Evolutionary conservation across 78 protist genomes (phyloP).

Genomic region (Anaeramoeba flamelloides): DNA sequence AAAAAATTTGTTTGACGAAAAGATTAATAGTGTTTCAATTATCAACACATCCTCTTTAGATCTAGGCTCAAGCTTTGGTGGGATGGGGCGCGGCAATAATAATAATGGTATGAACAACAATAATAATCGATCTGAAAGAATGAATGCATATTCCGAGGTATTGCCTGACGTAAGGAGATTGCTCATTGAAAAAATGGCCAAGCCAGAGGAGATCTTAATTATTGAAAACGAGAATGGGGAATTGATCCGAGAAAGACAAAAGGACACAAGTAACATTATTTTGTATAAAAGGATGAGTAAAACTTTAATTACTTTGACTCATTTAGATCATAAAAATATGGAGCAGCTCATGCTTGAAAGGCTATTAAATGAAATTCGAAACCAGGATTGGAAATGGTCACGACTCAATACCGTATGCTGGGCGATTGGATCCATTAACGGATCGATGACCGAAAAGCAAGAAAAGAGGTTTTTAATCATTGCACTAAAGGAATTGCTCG

Average conservation of each 20-base stretch:
- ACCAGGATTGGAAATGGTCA: slow-evolving; percentile 38
- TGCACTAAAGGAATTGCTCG: slow-evolving; percentile 85
- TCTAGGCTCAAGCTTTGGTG: no score
- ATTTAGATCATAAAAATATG: slow-evolving; percentile 75
- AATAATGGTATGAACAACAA: neutral
- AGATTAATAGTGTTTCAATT: neutral
- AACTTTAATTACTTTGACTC: slow-evolving; percentile 59
- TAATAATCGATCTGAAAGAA: neutral
- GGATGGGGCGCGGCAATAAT: neutral
- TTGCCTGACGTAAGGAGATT: slow-evolving; percentile 56
- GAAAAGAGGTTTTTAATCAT: slow-evolving; percentile 90
- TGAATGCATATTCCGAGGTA: slow-evolving; percentile 28
- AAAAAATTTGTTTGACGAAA: slow-evolving; percentile 3
- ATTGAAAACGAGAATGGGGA: slow-evolving; percentile 88
- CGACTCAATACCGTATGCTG: slow-evolving; percentile 87
- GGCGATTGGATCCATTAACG: slow-evolving; percentile 96
- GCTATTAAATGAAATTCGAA: slow-evolving; percentile 25
- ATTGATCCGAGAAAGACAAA: slow-evolving; percentile 65
- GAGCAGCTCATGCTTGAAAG: slow-evolving; percentile 61
- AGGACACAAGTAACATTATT: slow-evolving; percentile 54
- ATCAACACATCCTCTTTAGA: neutral
- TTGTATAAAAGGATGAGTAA: slow-evolving; percentile 60
- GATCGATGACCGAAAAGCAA: slow-evolving; percentile 58
- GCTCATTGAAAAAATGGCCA: slow-evolving; percentile 77
- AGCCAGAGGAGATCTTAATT: slow-evolving; percentile 94